These are phyloP conservation scores for Talaromyces sp. DNA, from an alignment of 2,329 filamentous ascomycete genomes.

Conservation along the genomic window DNA sequence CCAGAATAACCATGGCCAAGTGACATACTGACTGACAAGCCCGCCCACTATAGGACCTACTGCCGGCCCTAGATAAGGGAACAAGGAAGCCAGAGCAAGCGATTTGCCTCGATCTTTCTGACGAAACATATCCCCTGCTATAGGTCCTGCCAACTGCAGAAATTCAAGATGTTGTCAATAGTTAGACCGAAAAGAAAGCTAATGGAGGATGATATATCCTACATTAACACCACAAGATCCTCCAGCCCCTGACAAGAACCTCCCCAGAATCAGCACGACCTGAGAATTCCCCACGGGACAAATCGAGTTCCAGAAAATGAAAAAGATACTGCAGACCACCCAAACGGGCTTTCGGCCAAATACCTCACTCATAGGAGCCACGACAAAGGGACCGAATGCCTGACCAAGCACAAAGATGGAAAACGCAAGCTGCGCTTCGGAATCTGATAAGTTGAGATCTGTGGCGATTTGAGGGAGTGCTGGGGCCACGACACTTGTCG, in stretches of 20 bases:
- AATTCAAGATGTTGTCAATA: neutral
- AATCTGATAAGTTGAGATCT: constrained; percentile 43
- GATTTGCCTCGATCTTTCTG: constrained; percentile 11
- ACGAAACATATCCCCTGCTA: constrained; percentile 11
- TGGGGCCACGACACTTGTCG: constrained; percentile 41
- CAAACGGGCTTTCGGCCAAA: constrained; percentile 58
- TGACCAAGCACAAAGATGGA: constrained; percentile 60
- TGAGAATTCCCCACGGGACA: constrained; percentile 58
- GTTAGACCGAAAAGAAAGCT: neutral
- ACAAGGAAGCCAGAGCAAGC: constrained; percentile 11
- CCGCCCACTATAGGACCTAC: constrained; percentile 11
- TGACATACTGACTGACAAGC: constrained; percentile 11
- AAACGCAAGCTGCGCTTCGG: constrained; percentile 50
- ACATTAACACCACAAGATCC: constrained; percentile 40
- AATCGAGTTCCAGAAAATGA: constrained; percentile 57
- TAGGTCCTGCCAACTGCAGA: constrained; percentile 9
- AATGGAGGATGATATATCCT: neutral
- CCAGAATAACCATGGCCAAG: constrained; percentile 14
- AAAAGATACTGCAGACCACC: constrained; percentile 54
- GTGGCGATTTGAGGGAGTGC: constrained; percentile 37
- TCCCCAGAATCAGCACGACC: constrained; percentile 54
- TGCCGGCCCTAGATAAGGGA: constrained; percentile 12
- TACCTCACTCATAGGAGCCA: constrained; percentile 59
- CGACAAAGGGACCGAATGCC: constrained; percentile 53
- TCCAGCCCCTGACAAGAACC: constrained; percentile 59